Evolutionary conservation across 768 basidiomycete genomes (phyloP).

Genomic region (Filobasidium wieringae): DNA sequence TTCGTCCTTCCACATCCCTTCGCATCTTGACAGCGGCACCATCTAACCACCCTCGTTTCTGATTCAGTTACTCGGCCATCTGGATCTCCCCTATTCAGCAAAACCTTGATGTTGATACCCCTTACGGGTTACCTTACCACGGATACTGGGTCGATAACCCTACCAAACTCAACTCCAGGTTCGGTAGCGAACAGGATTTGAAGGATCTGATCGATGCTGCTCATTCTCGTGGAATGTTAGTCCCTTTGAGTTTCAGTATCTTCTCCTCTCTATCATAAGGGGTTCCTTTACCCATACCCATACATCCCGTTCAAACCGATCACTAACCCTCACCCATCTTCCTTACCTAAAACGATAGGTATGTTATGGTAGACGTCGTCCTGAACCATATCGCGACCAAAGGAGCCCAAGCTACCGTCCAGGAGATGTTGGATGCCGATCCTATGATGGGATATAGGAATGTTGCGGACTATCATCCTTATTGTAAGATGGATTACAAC

Average conservation of each 20-base stretch:
- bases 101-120: slow-evolving; percentile 54
- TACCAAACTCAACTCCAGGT: slow-evolving; percentile 54
- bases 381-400: slow-evolving; percentile 65
- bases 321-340: too few species aligned
- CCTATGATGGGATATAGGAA: slow-evolving; percentile 21
- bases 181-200: slow-evolving; percentile 62
- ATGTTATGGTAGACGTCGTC: slow-evolving; percentile 74
- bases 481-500: slow-evolving; percentile 58
- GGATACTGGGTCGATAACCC: slow-evolving; percentile 49
- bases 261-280: neutral
- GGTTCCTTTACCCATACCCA: too few species aligned
- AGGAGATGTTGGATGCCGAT: neutral
- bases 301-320: too few species aligned
- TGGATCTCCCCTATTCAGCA: slow-evolving; percentile 48
- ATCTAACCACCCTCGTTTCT: too few species aligned
- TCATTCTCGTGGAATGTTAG: slow-evolving; percentile 58
- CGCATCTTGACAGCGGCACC: neutral
- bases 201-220: slow-evolving; percentile 55
- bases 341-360: too few species aligned
- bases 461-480: slow-evolving; percentile 56
- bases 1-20: slow-evolving; percentile 39
- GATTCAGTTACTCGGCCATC: neutral
- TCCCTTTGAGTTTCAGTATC: neutral
- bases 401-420: neutral
- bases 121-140: slow-evolving; percentile 76